A percentile compares a stretch with the other conserved stretches of the same genome.
Evolutionary conservation across 225 moss, liverwort and hornwort species (phyloP).

Genomic region (Polytrichum commune): DNA sequence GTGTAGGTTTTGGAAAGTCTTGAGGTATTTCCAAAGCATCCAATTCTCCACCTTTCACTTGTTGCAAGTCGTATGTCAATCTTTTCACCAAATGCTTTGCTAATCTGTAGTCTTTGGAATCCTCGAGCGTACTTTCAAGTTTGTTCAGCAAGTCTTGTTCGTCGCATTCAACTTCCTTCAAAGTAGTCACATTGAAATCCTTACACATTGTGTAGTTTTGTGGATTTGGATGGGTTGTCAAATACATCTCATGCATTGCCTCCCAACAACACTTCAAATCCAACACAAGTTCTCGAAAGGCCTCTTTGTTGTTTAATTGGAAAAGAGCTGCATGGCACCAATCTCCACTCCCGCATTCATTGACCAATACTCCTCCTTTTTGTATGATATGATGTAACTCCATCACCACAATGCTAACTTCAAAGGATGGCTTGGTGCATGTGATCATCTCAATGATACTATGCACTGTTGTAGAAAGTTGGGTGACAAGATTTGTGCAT

Average conservation of each 20-base stretch:
- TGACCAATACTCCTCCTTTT: neutral
- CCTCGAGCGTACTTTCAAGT: neutral
- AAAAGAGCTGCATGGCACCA: neutral
- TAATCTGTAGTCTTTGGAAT: conserved; percentile 16
- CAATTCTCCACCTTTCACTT: conserved; percentile 3
- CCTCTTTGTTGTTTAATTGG: neutral
- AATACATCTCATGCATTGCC: neutral
- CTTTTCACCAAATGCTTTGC: conserved; percentile 30
- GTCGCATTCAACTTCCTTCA: neutral
- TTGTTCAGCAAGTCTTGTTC: neutral
- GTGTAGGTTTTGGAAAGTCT: neutral
- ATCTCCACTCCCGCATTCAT: neutral
- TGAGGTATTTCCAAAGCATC: neutral
- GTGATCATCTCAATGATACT: neutral
- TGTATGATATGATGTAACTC: neutral
- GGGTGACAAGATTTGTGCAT: neutral
- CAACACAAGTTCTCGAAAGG: conserved; percentile 1
- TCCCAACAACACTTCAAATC: conserved; percentile 4
- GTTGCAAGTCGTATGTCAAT: conserved; percentile 14
- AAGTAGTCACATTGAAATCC: too few species aligned
- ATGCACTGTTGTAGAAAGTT: neutral
- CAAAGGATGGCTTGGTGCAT: neutral
- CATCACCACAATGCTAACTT: neutral
- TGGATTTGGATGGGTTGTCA: neutral
- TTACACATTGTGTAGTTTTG: neutral